These are phyloP conservation scores for Candida qinlingensis DNA, from an alignment of 805 yeast genomes.

Conservation along the genomic window DNA sequence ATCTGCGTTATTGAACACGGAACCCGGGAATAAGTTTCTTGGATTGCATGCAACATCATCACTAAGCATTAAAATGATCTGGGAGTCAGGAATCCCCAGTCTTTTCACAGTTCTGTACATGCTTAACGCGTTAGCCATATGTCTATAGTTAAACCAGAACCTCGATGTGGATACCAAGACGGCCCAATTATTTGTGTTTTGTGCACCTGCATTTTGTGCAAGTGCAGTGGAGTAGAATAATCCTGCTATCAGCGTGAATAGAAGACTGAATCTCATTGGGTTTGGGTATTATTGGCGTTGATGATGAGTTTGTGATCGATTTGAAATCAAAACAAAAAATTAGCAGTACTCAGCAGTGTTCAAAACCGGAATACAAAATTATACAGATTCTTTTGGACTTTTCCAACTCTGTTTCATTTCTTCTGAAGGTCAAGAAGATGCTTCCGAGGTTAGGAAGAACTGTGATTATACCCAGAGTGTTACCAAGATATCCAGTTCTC, in stretches of 20 bases:
- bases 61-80: conserved; percentile 90
- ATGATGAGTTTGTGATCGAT: too few relatives aligned
- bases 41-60: conserved; percentile 98
- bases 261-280: not conserved
- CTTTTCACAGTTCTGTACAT: conserved; percentile 95
- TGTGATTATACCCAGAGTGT: not conserved
- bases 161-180: conserved; percentile 93
- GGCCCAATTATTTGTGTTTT: conserved; percentile 68
- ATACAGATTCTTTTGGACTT: too few relatives aligned
- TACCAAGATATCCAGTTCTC: not conserved
- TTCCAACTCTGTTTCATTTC: too few relatives aligned
- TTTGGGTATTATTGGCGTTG: too few relatives aligned
- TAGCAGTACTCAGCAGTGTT: too few relatives aligned
- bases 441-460: too few relatives aligned
- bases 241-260: not conserved
- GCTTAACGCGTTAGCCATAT: conserved; percentile 92
- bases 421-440: too few relatives aligned
- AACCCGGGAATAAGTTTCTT: conserved; percentile 91
- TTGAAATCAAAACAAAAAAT: too few relatives aligned
- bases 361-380: too few relatives aligned
- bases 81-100: conserved; percentile 96
- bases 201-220: conserved; percentile 19
- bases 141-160: conserved; percentile 98
- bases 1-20: conserved; percentile 90
- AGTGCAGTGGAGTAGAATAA: not conserved